Evolutionary conservation across 163 green algal genomes (phyloP).

Genomic region (Scenedesmus sp.): DNA sequence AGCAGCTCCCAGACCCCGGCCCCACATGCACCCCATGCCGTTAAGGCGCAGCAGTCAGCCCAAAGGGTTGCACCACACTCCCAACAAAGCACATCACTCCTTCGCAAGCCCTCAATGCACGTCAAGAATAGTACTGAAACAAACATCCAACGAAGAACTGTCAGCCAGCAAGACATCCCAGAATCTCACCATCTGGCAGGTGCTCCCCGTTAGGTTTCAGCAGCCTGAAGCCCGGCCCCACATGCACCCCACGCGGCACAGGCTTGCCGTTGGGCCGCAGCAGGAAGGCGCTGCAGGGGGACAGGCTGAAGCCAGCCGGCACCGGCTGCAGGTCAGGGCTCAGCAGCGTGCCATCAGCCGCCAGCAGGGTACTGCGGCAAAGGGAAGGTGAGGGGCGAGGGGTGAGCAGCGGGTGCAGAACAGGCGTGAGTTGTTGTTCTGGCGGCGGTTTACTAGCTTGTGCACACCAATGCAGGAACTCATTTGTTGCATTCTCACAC

Average conservation of each 20-base stretch:
- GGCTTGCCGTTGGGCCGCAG: slow-evolving; percentile 45
- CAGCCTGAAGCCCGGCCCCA: slow-evolving; percentile 33
- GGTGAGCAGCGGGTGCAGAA: no score
- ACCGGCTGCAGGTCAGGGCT: slow-evolving; percentile 42
- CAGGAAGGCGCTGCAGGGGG: background rate
- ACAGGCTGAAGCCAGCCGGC: slow-evolving; percentile 18
- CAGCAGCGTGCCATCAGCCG: slow-evolving; percentile 31
- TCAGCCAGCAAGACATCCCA: background rate
- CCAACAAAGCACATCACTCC: no score
- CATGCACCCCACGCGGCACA: slow-evolving; percentile 41
- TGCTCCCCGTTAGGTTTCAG: slow-evolving; percentile 28
- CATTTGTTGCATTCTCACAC: no score
- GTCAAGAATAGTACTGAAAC: no score
- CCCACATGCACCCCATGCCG: no score
- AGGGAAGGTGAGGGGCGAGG: background rate
- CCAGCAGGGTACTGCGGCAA: slow-evolving; percentile 23
- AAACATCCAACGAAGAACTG: background rate
- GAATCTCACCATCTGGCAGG: slow-evolving; percentile 36
- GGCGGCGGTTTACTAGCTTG: no score
- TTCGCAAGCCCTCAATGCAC: no score
- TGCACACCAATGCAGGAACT: no score
- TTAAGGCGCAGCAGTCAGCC: no score
- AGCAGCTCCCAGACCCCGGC: no score
- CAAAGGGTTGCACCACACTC: no score
- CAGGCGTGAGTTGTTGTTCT: no score